These are phyloP conservation scores for Fusarium foetens DNA, from an alignment of 2,329 filamentous ascomycete genomes.

Conservation along the genomic window DNA sequence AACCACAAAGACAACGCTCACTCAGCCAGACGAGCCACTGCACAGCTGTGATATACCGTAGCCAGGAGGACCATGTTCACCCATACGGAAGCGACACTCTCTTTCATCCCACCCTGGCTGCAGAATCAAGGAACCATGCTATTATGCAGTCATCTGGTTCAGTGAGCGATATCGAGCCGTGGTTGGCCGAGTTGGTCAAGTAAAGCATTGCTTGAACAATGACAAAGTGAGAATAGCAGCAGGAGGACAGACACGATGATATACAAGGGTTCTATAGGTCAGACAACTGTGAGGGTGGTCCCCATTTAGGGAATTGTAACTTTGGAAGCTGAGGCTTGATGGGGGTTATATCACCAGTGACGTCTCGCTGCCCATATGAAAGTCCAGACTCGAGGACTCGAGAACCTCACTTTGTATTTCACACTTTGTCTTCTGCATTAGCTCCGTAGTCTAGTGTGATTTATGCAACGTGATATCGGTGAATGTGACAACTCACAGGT, in stretches of 20 bases:
- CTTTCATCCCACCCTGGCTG: background rate
- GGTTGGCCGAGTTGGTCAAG: background rate
- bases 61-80: background rate
- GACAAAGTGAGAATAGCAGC: background rate
- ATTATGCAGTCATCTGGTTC: background rate
- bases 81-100: background rate
- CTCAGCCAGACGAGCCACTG: background rate
- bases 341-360: background rate
- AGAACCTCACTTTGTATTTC: constrained; percentile 6
- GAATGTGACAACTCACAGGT: constrained; percentile 9
- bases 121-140: background rate
- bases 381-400: background rate
- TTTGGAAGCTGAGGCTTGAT: background rate
- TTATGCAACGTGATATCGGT: constrained; percentile 8
- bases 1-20: background rate
- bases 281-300: background rate
- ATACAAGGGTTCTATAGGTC: background rate
- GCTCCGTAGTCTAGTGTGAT: background rate
- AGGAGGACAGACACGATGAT: background rate
- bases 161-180: background rate
- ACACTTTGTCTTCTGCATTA: background rate
- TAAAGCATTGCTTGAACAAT: background rate
- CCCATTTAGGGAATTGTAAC: background rate
- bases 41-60: background rate
- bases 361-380: background rate